Conservation (phyloP, 345 rosid genomes). For the Acer negundo region DNA sequence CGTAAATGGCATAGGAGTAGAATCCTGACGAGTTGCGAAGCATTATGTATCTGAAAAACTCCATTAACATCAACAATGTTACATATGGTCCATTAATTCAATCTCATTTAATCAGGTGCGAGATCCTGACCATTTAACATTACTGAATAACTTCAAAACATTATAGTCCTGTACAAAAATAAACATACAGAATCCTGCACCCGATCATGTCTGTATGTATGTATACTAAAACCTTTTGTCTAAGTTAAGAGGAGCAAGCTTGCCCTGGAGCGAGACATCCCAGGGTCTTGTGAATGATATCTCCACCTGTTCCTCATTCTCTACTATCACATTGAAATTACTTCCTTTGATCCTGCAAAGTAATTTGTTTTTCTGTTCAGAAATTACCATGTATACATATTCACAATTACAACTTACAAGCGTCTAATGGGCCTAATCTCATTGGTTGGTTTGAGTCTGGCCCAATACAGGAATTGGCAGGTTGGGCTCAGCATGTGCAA, state of each 20-base stretch:
- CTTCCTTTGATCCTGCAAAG: conserved; percentile 48
- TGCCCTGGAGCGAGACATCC: conserved; percentile 33
- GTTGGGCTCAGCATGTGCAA: neutral
- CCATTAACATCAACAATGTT: neutral
- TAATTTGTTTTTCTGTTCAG: neutral
- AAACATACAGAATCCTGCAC: no score
- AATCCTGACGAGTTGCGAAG: conserved; percentile 67
- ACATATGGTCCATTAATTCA: neutral
- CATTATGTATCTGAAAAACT: conserved; percentile 41
- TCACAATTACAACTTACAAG: no score
- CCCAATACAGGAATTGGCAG: neutral
- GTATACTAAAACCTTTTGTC: conserved; percentile 45
- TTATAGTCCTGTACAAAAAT: no score
- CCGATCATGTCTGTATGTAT: no score
- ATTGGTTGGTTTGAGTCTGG: neutral
- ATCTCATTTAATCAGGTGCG: neutral
- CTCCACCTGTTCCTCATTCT: conserved; percentile 62
- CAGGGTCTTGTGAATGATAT: conserved; percentile 57
- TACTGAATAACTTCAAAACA: no score
- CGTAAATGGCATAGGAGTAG: conserved; percentile 76
- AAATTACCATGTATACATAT: neutral
- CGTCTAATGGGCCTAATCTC: no score
- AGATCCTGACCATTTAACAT: no score
- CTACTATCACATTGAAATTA: conserved; percentile 40
- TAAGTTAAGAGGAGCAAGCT: conserved; percentile 53